These are phyloP conservation scores for Yarrowia deformans DNA, from an alignment of 805 yeast genomes.

Conservation along the genomic window DNA sequence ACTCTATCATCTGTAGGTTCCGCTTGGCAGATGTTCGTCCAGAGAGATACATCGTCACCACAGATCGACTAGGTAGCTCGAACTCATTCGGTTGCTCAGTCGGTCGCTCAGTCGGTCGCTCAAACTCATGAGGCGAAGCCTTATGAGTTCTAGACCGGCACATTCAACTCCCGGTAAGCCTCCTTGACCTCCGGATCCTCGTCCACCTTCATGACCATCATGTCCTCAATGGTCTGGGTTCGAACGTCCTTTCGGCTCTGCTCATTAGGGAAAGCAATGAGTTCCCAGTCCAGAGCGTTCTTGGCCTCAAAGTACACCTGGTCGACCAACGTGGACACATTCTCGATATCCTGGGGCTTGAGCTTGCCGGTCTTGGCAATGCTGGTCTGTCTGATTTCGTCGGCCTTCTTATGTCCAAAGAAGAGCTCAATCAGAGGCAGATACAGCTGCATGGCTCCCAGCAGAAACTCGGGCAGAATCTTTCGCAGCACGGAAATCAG, in stretches of 20 bases:
- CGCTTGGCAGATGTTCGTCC: too few relatives aligned
- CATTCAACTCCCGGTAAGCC: conserved; percentile 11
- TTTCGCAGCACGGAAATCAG: conserved; percentile 30
- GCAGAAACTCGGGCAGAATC: conserved; percentile 32
- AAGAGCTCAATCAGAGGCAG: conserved; percentile 33
- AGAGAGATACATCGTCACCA: too few relatives aligned
- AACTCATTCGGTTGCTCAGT: too few relatives aligned
- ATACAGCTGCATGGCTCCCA: conserved; percentile 30
- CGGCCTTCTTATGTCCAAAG: conserved; percentile 27
- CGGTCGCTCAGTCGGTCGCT: too few relatives aligned
- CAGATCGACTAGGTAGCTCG: neutral
- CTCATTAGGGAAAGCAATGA: conserved; percentile 19
- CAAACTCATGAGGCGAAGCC: too few relatives aligned
- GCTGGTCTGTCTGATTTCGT: conserved; percentile 17
- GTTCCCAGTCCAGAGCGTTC: conserved; percentile 35
- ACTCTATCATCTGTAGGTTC: too few relatives aligned
- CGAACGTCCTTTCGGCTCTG: conserved; percentile 3
- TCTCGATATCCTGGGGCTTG: conserved; percentile 35
- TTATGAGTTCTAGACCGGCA: too few relatives aligned
- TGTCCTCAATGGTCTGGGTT: conserved; percentile 23
- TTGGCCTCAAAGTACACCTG: conserved; percentile 31
- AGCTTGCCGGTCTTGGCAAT: conserved; percentile 36
- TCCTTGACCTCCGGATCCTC: conserved; percentile 37
- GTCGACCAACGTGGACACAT: conserved; percentile 27
- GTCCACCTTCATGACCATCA: conserved; percentile 31